Conservation (phyloP, 345 rosid genomes). For the Geranium rotundifolium region DNA sequence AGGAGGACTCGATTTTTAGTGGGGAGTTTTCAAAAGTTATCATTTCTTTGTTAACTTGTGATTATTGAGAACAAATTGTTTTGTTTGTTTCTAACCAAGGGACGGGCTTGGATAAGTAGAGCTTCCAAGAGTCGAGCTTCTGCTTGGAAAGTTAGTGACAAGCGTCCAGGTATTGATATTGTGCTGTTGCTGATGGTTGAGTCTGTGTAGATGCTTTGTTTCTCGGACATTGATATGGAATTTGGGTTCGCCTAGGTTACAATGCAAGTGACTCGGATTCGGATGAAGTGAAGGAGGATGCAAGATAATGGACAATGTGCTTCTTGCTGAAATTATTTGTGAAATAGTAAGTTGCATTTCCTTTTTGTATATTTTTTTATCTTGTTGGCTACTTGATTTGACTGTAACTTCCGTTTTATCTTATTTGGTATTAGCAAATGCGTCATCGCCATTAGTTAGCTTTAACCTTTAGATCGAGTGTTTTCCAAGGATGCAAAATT, state of each 20-base stretch:
- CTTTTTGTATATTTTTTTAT: no score
- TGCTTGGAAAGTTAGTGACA: conserved; percentile 51
- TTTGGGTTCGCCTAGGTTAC: conserved; percentile 32
- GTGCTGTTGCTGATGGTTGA: not conserved
- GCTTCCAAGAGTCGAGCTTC: conserved; percentile 55
- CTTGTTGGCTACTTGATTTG: not conserved
- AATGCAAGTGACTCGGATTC: conserved; percentile 72
- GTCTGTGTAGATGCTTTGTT: not conserved
- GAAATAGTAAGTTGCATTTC: not conserved
- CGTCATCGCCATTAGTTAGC: not conserved
- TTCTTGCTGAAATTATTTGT: not conserved
- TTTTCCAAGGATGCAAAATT: no score
- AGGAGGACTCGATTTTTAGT: no score
- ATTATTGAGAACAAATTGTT: not conserved
- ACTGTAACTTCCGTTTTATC: no score
- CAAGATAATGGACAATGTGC: conserved; percentile 9
- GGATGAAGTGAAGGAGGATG: conserved; percentile 23
- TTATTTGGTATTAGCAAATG: not conserved
- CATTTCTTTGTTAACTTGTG: not conserved
- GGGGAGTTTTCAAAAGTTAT: not conserved
- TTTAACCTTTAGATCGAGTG: not conserved
- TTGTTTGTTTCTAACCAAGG: conserved; percentile 25
- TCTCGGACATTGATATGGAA: conserved; percentile 1
- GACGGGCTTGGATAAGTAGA: conserved; percentile 56
- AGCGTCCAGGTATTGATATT: conserved; percentile 67